phyloP scores from a whole-genome alignment of 768 basidiomycete genomes.

The Russula virescens region DNA sequence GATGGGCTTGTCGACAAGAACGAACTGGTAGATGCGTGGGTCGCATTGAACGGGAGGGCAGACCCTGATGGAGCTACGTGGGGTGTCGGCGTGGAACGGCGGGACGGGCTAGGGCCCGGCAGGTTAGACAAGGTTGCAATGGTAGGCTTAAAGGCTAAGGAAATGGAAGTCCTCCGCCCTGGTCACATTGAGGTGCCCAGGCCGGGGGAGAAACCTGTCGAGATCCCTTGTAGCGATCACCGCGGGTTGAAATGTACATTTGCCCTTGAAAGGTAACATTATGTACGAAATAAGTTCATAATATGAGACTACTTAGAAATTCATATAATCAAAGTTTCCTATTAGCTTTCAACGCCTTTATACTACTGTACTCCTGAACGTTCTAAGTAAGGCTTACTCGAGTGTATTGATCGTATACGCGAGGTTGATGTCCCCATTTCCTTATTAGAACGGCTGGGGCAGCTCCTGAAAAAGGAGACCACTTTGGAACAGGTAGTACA shows the following conservation, averaged over 20 bases:
- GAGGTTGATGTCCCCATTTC: too few relatives aligned
- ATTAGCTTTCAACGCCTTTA: too few relatives aligned
- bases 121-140: slow-evolving; percentile 37
- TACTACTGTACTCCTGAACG: too few relatives aligned
- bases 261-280: too few relatives aligned
- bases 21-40: slow-evolving; percentile 40
- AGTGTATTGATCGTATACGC: too few relatives aligned
- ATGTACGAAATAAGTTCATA: too few relatives aligned
- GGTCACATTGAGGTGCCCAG: slow-evolving; percentile 32
- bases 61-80: slow-evolving; percentile 35
- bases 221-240: slow-evolving; percentile 36
- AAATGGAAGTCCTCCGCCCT: slow-evolving; percentile 35
- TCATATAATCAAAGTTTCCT: too few relatives aligned
- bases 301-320: too few relatives aligned
- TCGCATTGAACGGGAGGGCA: slow-evolving; percentile 32
- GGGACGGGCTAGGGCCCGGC: slow-evolving; percentile 26
- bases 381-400: too few relatives aligned
- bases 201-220: slow-evolving; percentile 26
- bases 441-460: too few relatives aligned
- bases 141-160: slow-evolving; percentile 32
- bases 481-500: too few relatives aligned
- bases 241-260: slow-evolving; percentile 34
- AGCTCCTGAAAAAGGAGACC: too few relatives aligned
- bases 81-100: slow-evolving; percentile 31
- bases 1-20: slow-evolving; percentile 34